Evolutionary conservation across 257 asterid genomes (phyloP).

Genomic region (Salvia splendens): DNA sequence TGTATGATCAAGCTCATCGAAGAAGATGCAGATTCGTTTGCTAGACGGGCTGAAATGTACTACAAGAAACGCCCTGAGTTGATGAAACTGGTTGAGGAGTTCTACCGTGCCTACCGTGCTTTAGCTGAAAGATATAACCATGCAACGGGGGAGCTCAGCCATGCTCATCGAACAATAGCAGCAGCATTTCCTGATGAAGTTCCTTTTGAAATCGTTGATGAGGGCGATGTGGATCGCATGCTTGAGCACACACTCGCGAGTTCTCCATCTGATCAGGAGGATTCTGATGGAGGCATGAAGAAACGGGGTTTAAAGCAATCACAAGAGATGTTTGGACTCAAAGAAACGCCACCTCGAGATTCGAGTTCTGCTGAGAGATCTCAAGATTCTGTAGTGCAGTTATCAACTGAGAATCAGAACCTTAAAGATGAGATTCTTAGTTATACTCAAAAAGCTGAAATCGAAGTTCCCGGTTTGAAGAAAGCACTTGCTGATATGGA

Average conservation of each 20-base stretch:
- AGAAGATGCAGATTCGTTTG: slow-evolving; percentile 96
- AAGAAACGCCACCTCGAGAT: slow-evolving; percentile 28
- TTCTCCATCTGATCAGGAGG: slow-evolving; percentile 34
- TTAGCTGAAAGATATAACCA: slow-evolving; percentile 87
- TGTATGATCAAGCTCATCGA: slow-evolving; percentile 92
- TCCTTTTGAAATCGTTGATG: slow-evolving; percentile 59
- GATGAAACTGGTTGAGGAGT: slow-evolving; percentile 93
- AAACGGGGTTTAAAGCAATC: slow-evolving; percentile 57
- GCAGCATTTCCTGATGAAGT: slow-evolving; percentile 82
- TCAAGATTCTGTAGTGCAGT: slow-evolving; percentile 39
- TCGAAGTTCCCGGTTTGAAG: slow-evolving; percentile 58
- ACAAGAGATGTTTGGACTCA: slow-evolving; percentile 54
- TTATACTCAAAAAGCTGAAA: no score
- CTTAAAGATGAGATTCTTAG: slow-evolving; percentile 53
- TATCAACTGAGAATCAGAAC: slow-evolving; percentile 46
- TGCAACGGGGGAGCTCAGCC: slow-evolving; percentile 88
- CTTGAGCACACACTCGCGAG: slow-evolving; percentile 27
- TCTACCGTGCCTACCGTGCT: slow-evolving; percentile 93
- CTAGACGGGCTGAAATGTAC: slow-evolving; percentile 93
- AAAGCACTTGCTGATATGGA: slow-evolving; percentile 55
- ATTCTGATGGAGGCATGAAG: slow-evolving; percentile 33
- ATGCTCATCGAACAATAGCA: slow-evolving; percentile 75
- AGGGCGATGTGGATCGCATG: slow-evolving; percentile 30
- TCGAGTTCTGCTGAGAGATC: slow-evolving; percentile 37
- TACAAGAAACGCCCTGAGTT: slow-evolving; percentile 91